These are phyloP conservation scores for Trichoderma aggressivum DNA, from an alignment of 2,329 filamentous ascomycete genomes.

Conservation along the genomic window DNA sequence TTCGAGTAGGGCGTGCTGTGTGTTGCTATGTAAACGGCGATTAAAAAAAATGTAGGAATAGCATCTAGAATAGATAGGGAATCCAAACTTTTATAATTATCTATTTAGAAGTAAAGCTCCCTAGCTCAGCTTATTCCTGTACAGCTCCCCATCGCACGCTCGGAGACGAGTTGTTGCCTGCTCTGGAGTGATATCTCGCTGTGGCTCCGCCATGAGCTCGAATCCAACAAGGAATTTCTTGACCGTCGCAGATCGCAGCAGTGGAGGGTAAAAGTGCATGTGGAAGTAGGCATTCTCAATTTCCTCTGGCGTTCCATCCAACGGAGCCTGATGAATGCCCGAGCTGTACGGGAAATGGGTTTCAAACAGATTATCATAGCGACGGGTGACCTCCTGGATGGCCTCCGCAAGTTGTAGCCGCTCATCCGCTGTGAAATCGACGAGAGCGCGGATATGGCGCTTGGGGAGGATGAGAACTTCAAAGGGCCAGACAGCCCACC, in stretches of 20 bases:
- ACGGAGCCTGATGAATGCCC: conserved; percentile 90
- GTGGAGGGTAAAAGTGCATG: conserved; percentile 95
- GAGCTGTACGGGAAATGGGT: conserved; percentile 97
- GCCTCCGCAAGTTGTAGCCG: conserved; percentile 73
- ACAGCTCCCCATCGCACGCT: conserved; percentile 75
- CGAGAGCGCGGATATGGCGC: conserved; percentile 76
- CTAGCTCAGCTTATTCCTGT: conserved; percentile 58
- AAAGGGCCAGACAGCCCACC: conserved; percentile 98
- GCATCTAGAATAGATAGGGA: not conserved
- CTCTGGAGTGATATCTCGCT: conserved; percentile 95
- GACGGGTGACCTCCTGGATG: conserved; percentile 80
- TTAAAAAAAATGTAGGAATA: not conserved
- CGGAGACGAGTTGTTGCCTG: conserved; percentile 80
- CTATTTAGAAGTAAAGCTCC: not conserved
- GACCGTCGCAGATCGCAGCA: conserved; percentile 88
- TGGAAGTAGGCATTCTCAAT: conserved; percentile 87
- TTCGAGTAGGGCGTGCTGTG: conserved; percentile 26
- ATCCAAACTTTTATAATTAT: not conserved
- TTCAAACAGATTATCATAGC: conserved; percentile 97
- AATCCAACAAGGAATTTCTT: conserved; percentile 96
- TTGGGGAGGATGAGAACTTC: conserved; percentile 88
- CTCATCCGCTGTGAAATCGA: conserved; percentile 74
- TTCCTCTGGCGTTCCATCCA: conserved; percentile 77
- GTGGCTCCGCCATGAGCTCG: conserved; percentile 95
- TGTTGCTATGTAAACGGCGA: not conserved